A percentile compares a stretch with the other conserved stretches of the same genome.
Conservation (phyloP, 768 basidiomycete genomes). For the Cyathus striatus region DNA sequence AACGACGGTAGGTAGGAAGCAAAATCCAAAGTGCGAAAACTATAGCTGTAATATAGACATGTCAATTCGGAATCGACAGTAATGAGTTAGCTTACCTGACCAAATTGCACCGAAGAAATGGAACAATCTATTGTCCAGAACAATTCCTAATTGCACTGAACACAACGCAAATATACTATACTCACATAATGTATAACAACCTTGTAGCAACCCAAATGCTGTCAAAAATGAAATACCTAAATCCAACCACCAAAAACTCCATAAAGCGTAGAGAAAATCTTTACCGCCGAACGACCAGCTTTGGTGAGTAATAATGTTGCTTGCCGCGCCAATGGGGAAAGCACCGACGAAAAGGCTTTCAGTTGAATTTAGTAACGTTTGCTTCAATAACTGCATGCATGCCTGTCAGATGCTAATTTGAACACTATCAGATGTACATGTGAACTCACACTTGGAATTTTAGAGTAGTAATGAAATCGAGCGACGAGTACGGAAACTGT, state of each 20-base stretch:
- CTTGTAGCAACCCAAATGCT: slow-evolving; percentile 13
- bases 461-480: slow-evolving; percentile 32
- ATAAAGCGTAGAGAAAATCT: slow-evolving; percentile 46
- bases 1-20: slow-evolving; percentile 5
- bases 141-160: slow-evolving; percentile 41
- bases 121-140: slow-evolving; percentile 47
- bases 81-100: slow-evolving; percentile 31
- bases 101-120: slow-evolving; percentile 48
- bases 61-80: not conserved
- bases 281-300: slow-evolving; percentile 44
- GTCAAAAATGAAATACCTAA: slow-evolving; percentile 38
- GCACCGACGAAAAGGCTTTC: slow-evolving; percentile 38
- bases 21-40: slow-evolving; percentile 11
- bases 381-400: slow-evolving; percentile 33
- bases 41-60: slow-evolving; percentile 1
- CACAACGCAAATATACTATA: slow-evolving; percentile 24
- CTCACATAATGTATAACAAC: slow-evolving; percentile 11
- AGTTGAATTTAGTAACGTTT: slow-evolving; percentile 39
- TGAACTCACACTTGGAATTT: not conserved
- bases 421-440: too few relatives aligned
- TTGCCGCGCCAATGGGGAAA: slow-evolving; percentile 57
- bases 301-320: slow-evolving; percentile 46
- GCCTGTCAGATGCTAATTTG: too few relatives aligned
- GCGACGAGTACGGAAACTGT: slow-evolving; percentile 41
- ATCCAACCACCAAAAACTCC: slow-evolving; percentile 71